Conservation (phyloP, 1,284 basidiomycete genomes). For the Gomphus sp. region DNA sequence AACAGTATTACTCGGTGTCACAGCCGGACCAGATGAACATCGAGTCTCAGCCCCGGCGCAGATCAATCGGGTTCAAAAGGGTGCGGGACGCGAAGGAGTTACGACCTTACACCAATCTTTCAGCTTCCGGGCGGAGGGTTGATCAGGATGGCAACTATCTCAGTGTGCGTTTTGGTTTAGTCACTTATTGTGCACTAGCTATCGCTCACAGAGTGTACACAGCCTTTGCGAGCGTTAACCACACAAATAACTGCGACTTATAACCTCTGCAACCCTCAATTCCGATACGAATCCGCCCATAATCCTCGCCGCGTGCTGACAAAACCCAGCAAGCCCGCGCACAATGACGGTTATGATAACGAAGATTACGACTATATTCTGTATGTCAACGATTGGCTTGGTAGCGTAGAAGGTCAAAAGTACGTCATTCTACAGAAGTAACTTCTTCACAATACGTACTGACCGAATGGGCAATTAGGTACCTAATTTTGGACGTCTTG, state of each 20-base stretch:
- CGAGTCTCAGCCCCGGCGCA: slow-evolving; percentile 61
- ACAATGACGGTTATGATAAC: slow-evolving; percentile 94
- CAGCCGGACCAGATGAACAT: slow-evolving; percentile 62
- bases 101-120: slow-evolving; percentile 52
- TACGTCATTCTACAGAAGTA: slow-evolving; percentile 30
- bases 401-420: slow-evolving; percentile 87
- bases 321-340: slow-evolving; percentile 87
- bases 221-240: slow-evolving; percentile 86
- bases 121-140: slow-evolving; percentile 53
- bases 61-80: slow-evolving; percentile 60
- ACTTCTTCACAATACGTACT: not conserved
- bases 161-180: slow-evolving; percentile 37
- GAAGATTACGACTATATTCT: slow-evolving; percentile 97
- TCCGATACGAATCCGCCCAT: slow-evolving; percentile 86
- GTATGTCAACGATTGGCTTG: slow-evolving; percentile 94
- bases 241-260: slow-evolving; percentile 83
- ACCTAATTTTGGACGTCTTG: slow-evolving; percentile 95
- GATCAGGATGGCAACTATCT: slow-evolving; percentile 54
- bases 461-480: slow-evolving; percentile 41
- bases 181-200: slow-evolving; percentile 11
- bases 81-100: slow-evolving; percentile 64
- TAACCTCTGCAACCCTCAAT: slow-evolving; percentile 85
- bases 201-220: slow-evolving; percentile 8
- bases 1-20: slow-evolving; percentile 37
- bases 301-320: slow-evolving; percentile 92